Evolutionary conservation across 2,329 filamentous ascomycete species (phyloP).

Genomic region (Microdochium trichocladiopsis): DNA sequence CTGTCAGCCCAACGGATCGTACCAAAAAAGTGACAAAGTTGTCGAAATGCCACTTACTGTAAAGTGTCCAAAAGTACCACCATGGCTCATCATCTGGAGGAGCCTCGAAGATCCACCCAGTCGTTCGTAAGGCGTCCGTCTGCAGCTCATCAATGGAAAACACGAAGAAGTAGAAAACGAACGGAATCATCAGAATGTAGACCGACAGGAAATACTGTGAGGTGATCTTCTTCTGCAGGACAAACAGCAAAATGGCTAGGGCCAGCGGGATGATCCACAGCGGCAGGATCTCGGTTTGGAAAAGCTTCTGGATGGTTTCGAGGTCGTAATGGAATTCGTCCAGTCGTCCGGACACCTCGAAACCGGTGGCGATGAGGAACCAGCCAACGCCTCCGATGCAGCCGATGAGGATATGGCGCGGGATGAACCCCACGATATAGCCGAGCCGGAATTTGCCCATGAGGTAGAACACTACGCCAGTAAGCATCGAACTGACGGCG

Average conservation of each 20-base stretch:
- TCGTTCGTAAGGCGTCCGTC: slow-evolving; percentile 57
- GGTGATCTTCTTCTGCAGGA: slow-evolving; percentile 66
- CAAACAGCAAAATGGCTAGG: slow-evolving; percentile 69
- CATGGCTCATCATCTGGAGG: slow-evolving; percentile 83
- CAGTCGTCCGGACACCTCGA: slow-evolving; percentile 87
- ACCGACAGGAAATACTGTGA: slow-evolving; percentile 81
- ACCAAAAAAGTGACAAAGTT: neutral
- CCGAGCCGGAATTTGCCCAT: slow-evolving; percentile 85
- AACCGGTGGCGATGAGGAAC: slow-evolving; percentile 84
- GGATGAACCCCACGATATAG: slow-evolving; percentile 93
- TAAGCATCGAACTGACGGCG: slow-evolving; percentile 82
- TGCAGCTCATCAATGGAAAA: slow-evolving; percentile 61
- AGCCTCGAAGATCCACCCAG: slow-evolving; percentile 87
- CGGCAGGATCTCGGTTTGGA: slow-evolving; percentile 64
- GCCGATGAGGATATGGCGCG: slow-evolving; percentile 89
- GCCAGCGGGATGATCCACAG: slow-evolving; percentile 78
- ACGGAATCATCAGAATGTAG: slow-evolving; percentile 75
- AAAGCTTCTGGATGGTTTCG: slow-evolving; percentile 67
- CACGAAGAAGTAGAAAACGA: slow-evolving; percentile 73
- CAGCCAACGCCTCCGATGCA: slow-evolving; percentile 97
- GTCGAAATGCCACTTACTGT: slow-evolving; percentile 56
- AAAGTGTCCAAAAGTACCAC: slow-evolving; percentile 97
- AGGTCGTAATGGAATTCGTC: slow-evolving; percentile 79
- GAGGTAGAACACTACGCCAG: slow-evolving; percentile 82
- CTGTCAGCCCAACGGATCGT: slow-evolving; percentile 11